Base-by-base conservation (phyloP, 208 protist species). In the Wallacemonas sp. region DNA sequence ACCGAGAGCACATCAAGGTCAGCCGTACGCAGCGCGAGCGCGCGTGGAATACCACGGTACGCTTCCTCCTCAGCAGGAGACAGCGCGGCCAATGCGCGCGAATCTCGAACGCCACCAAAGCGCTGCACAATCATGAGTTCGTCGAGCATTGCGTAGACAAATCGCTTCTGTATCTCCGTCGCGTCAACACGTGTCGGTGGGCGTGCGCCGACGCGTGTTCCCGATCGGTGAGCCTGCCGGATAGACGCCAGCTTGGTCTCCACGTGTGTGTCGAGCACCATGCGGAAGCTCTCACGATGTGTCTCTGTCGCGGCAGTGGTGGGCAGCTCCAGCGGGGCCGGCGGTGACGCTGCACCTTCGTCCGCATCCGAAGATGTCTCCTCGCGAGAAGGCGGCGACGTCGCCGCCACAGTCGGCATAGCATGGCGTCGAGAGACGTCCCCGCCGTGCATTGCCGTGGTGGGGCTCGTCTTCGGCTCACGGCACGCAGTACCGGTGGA, bases 1-100 rank as follows among this genome's bases (percentile, higher is more conserved):
- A 85, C 17, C 37, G 52, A 75, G 24, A 70, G 63, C 33, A 92
- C 53, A 63, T 92, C 85, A 41, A 91, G 41, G 46, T 89, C 82
- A 32, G 63, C 53, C 36, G 34, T 50, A 26, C 44, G 63, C 30
- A 57, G 32, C 3, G 13, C 50, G 3, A 57, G 32, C 50, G 24
- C 38, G n/a, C 50, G 50, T 32, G 50, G 50, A 2, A 19, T 37
- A n/a, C 38, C 50, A 21, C 32, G 26, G 30, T 57, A 57, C 12
- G 30, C 50, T n/a, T 57, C 30, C 50, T 29, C 37, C 63, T 38
- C 52, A 3, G 48, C 34, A 15, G 21, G 10, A n/a, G 48, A n/a
- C 6, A 41, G 50, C 9, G 19, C 10, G 9, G 24, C 30, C n/a
- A 57, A 27, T 17, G 8, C 29, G n/a, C 50, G 30, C 13, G 32